Evolutionary conservation across 495 filamentous ascomycete genomes (phyloP).

Genomic region (Apiosordaria backusii): DNA sequence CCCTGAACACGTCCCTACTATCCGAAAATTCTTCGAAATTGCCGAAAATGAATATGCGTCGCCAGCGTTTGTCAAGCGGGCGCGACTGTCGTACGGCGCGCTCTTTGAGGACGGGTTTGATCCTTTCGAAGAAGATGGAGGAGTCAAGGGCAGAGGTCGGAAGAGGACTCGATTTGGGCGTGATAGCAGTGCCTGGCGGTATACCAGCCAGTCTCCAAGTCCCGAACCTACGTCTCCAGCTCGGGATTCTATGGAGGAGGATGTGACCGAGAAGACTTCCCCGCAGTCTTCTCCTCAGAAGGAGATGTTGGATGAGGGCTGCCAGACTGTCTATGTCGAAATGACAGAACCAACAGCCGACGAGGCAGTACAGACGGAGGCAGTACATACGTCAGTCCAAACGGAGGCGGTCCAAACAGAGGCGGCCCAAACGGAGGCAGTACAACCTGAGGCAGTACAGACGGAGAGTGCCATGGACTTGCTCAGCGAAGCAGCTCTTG

Average conservation of each 20-base stretch:
- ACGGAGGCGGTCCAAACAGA: background rate
- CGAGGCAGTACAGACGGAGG: background rate
- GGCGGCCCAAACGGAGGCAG: background rate
- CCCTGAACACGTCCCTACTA: constrained; percentile 9
- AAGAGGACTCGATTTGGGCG: constrained; percentile 74
- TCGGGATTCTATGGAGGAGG: constrained; percentile 37
- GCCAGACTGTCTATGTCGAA: constrained; percentile 45
- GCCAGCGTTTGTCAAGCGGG: constrained; percentile 70
- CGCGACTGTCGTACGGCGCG: constrained; percentile 57
- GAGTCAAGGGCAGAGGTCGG: constrained; percentile 58
- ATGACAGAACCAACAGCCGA: constrained; percentile 10
- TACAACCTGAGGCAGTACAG: background rate
- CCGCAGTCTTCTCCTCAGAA: constrained; percentile 21
- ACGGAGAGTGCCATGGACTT: background rate
- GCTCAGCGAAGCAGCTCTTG: background rate
- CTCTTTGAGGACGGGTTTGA: constrained; percentile 58
- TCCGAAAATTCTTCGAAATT: constrained; percentile 23
- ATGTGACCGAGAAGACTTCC: constrained; percentile 5
- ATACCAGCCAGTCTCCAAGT: constrained; percentile 62
- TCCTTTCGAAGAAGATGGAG: constrained; percentile 70
- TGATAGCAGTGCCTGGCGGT: constrained; percentile 64
- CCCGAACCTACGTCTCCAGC: constrained; percentile 47
- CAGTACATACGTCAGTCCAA: too few relatives aligned
- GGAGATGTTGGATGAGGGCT: constrained; percentile 45
- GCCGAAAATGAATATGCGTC: constrained; percentile 57